Evolutionary conservation across 2,329 filamentous ascomycete species (phyloP).

Genomic region (Colletotrichum sp.): DNA sequence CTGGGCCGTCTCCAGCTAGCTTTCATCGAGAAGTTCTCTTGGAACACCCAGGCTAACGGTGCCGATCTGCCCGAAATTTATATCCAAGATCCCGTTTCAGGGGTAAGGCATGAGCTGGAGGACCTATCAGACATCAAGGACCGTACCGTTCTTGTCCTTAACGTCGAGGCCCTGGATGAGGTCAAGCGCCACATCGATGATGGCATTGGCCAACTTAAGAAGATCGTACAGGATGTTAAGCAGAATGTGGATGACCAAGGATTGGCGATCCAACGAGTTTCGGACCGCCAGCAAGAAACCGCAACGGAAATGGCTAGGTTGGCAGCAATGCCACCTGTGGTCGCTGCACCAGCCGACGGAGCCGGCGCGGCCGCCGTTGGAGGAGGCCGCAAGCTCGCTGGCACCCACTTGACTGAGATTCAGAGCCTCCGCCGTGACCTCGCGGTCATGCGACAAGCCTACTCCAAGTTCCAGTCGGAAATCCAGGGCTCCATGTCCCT

Average conservation of each 20-base stretch:
- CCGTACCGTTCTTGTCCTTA: constrained; percentile 90
- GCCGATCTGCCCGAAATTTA: constrained; percentile 95
- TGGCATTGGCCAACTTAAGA: constrained; percentile 79
- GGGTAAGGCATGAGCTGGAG: constrained; percentile 95
- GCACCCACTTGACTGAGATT: constrained; percentile 76
- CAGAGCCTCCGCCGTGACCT: constrained; percentile 86
- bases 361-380: constrained; percentile 33
- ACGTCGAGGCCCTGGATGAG: constrained; percentile 91
- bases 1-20: constrained; percentile 90
- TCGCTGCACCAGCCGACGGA: constrained; percentile 47
- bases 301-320: constrained; percentile 81
- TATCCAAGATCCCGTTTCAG: constrained; percentile 93
- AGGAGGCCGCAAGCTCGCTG: constrained; percentile 51
- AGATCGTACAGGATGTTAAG: constrained; percentile 85
- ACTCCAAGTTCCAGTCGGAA: constrained; percentile 88
- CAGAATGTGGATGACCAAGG: constrained; percentile 85
- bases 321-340: constrained; percentile 49
- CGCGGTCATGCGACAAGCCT: constrained; percentile 90
- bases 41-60: constrained; percentile 96
- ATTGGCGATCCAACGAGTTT: constrained; percentile 81
- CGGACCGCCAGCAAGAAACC: constrained; percentile 88
- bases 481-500: constrained; percentile 86
- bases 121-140: constrained; percentile 94
- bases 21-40: constrained; percentile 99
- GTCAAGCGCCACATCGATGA: constrained; percentile 97